Evolutionary conservation across 176 grass and related monocot genomes (phyloP).

Genomic region (Bonia amplexicaulis): DNA sequence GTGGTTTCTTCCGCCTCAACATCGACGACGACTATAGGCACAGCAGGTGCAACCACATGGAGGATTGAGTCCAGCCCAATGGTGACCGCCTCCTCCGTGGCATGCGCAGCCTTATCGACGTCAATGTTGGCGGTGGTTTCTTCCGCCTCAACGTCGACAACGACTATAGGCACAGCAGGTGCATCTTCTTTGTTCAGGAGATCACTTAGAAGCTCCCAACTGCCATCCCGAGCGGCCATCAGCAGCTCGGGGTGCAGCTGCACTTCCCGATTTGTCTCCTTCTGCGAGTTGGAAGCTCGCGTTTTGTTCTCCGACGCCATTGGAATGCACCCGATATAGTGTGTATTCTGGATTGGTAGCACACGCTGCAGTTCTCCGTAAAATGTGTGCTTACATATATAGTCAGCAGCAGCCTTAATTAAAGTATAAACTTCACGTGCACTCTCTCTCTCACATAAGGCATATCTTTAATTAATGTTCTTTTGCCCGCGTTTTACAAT

Average conservation of each 20-base stretch:
- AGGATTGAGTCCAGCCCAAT: too few species aligned
- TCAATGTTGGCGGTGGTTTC: too few species aligned
- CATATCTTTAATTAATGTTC: too few species aligned
- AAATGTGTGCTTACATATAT: background rate
- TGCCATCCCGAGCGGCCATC: background rate
- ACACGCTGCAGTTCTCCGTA: background rate
- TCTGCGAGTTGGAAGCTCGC: background rate
- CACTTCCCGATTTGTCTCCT: background rate
- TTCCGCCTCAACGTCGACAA: background rate
- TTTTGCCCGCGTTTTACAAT: too few species aligned
- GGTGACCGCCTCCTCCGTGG: too few species aligned
- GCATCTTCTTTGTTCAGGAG: background rate
- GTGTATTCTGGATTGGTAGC: background rate
- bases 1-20: background rate
- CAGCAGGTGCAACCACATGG: too few species aligned
- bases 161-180: background rate
- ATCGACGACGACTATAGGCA: background rate
- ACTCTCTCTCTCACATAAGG: too few species aligned
- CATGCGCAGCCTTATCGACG: background rate
- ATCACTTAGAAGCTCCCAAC: background rate
- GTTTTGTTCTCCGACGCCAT: background rate
- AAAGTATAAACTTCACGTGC: too few species aligned
- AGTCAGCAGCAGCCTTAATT: background rate
- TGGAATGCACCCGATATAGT: background rate
- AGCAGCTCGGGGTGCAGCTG: slow-evolving; percentile 10